Percentiles rank a stretch among this genome's conserved stretches.
Conservation (phyloP, 2,329 filamentous ascomycete species). For the Cladorrhinum sp. region DNA sequence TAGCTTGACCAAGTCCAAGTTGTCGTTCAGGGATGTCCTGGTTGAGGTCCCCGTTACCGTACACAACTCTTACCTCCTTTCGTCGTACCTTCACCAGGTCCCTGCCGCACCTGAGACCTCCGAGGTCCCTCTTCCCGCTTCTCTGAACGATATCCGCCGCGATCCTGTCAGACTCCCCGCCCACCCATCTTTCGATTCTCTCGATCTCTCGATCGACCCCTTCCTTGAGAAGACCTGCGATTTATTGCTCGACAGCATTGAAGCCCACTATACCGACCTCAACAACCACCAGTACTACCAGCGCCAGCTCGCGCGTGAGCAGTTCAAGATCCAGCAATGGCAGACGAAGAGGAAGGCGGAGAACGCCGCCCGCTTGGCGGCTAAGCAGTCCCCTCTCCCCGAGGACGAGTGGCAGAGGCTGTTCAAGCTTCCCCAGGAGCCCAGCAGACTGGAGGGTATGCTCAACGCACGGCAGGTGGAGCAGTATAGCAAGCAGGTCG, state of each 20-base stretch:
- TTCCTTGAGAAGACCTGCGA: constrained; percentile 99
- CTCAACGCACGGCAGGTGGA: constrained; percentile 94
- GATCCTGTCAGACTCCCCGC: constrained; percentile 64
- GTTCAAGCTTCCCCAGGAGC: constrained; percentile 96
- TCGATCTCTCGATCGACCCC: constrained; percentile 92
- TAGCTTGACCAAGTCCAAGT: constrained; percentile 89
- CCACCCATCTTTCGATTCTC: constrained; percentile 81
- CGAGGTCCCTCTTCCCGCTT: constrained; percentile 72
- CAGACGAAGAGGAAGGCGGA: constrained; percentile 95
- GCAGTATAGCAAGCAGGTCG: constrained; percentile 95
- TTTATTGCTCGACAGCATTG: constrained; percentile 91
- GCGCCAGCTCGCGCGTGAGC: constrained; percentile 87
- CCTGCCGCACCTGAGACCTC: constrained; percentile 63
- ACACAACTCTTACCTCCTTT: constrained; percentile 97
- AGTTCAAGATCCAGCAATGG: constrained; percentile 95
- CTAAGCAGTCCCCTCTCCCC: constrained; percentile 84
- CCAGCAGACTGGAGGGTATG: constrained; percentile 88
- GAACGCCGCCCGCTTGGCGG: constrained; percentile 77
- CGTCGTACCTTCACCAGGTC: constrained; percentile 90
- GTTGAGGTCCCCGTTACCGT: constrained; percentile 84
- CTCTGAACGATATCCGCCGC: constrained; percentile 72
- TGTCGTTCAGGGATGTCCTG: constrained; percentile 91
- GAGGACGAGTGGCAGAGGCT: constrained; percentile 98
- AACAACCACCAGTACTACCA: constrained; percentile 99
- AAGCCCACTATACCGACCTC: constrained; percentile 95